A percentile compares a stretch with the other conserved stretches of the same genome.
phyloP scores from a whole-genome alignment of 495 filamentous ascomycete genomes.

The Penicillium flavigenum region DNA sequence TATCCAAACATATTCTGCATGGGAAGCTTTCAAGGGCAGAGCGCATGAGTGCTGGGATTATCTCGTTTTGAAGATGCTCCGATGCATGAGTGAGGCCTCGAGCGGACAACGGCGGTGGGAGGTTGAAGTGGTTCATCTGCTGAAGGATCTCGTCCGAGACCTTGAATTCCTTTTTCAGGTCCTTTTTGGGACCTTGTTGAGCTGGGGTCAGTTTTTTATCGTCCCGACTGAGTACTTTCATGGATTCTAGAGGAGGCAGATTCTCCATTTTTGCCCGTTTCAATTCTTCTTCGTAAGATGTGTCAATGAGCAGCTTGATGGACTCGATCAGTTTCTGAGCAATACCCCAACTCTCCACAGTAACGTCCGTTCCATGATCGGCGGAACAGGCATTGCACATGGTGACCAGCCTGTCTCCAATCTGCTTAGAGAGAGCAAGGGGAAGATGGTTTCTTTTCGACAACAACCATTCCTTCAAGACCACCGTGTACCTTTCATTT shows the following conservation, averaged over 20 bases:
- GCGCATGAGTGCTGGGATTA: constrained; percentile 13
- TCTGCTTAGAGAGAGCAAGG: background rate
- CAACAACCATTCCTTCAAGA: constrained; percentile 14
- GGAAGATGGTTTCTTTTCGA: constrained; percentile 11
- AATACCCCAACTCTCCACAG: background rate
- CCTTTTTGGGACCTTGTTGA: background rate
- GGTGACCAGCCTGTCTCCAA: constrained; percentile 1
- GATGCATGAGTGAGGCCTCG: constrained; percentile 9
- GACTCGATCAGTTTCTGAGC: constrained; percentile 1
- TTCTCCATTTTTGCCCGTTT: background rate
- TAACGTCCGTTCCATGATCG: constrained; percentile 5
- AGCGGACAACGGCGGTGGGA: background rate
- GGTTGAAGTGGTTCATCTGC: background rate
- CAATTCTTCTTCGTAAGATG: background rate
- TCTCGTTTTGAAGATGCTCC: constrained; percentile 10
- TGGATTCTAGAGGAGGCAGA: constrained; percentile 9
- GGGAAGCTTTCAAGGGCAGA: constrained; percentile 21
- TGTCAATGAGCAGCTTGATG: background rate
- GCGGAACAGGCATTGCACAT: constrained; percentile 14
- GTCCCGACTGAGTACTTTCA: constrained; percentile 12
- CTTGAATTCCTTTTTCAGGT: constrained; percentile 2
- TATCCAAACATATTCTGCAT: constrained; percentile 22
- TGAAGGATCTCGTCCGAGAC: constrained; percentile 1
- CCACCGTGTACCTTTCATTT: constrained; percentile 3
- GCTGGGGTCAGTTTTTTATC: constrained; percentile 15